Conservation (phyloP, 2,329 filamentous ascomycete genomes). For the Pochonia chlamydosporia region DNA sequence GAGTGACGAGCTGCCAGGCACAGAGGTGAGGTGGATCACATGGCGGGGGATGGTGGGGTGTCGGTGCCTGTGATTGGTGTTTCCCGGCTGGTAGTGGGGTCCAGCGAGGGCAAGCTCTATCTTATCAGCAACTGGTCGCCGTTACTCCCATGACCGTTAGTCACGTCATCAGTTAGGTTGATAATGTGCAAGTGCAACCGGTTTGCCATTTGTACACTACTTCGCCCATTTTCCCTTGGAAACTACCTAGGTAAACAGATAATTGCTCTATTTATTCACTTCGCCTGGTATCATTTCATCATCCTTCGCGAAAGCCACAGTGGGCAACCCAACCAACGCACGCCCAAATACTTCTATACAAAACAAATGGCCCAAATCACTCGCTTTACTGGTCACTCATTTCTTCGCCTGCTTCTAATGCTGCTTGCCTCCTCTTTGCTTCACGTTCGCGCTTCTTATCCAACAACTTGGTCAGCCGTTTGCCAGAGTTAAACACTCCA, state of each 20-base stretch:
- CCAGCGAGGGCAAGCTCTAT: background rate
- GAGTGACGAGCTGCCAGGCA: constrained; percentile 8
- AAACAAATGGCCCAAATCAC: background rate
- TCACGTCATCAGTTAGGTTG: background rate
- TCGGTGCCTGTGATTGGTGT: background rate
- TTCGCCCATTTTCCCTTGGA: too few species aligned
- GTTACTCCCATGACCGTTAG: background rate
- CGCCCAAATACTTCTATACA: too few species aligned
- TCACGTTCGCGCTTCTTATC: constrained; percentile 63
- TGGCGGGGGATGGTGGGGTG: constrained; percentile 16
- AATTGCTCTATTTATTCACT: too few species aligned
- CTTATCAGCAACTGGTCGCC: background rate
- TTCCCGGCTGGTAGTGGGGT: background rate
- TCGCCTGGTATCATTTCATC: too few species aligned
- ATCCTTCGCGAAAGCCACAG: too few species aligned
- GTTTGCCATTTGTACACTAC: too few species aligned
- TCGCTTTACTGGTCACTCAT: constrained; percentile 37
- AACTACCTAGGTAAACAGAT: too few species aligned
- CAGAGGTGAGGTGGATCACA: constrained; percentile 22
- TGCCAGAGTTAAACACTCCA: constrained; percentile 85
- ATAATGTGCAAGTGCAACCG: too few species aligned
- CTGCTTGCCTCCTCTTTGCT: constrained; percentile 50
- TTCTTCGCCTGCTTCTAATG: constrained; percentile 44
- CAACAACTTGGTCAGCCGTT: constrained; percentile 73
- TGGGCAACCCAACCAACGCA: too few species aligned